phyloP scores from a whole-genome alignment of 176 grass and related monocot species.

The Aegilops longissima region DNA sequence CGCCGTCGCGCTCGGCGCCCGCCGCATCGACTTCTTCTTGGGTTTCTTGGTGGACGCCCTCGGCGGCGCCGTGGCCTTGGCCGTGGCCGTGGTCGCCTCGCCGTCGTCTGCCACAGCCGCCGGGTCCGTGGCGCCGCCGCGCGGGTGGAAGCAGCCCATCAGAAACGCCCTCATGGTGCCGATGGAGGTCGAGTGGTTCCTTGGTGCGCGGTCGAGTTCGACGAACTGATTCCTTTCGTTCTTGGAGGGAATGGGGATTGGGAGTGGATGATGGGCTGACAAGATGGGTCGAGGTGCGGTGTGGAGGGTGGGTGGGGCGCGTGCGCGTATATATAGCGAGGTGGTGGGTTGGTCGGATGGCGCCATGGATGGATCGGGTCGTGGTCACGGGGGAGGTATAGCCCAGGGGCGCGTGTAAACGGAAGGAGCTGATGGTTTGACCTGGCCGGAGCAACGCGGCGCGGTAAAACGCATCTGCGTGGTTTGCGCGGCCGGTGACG shows the following conservation, averaged over 20 bases:
- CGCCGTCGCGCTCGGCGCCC: slow-evolving; percentile 35
- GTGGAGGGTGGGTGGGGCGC: not conserved
- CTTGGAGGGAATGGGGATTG: too few species aligned
- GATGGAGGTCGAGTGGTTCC: not conserved
- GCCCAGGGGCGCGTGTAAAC: too few species aligned
- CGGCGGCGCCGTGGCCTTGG: not conserved
- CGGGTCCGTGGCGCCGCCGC: not conserved
- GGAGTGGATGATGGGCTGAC: not conserved
- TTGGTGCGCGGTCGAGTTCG: too few species aligned
- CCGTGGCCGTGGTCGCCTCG: not conserved
- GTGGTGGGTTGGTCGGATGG: not conserved
- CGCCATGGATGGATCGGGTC: not conserved
- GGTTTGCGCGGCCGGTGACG: not conserved
- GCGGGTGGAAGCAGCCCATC: slow-evolving; percentile 23
- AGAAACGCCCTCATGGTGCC: slow-evolving; percentile 34
- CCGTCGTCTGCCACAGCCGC: not conserved
- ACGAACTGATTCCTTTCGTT: not conserved
- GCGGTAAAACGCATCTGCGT: not conserved
- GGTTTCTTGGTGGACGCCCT: not conserved
- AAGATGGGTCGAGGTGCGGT: not conserved
- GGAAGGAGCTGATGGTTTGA: not conserved
- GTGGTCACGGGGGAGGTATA: not conserved
- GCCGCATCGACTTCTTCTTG: slow-evolving; percentile 17
- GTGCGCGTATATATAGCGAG: too few species aligned
- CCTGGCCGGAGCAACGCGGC: not conserved